Evolutionary conservation across 2,329 filamentous ascomycete species (phyloP), one percentile per base, ranked within the genome.

Genomic region (Paraphoma sp.): DNA sequence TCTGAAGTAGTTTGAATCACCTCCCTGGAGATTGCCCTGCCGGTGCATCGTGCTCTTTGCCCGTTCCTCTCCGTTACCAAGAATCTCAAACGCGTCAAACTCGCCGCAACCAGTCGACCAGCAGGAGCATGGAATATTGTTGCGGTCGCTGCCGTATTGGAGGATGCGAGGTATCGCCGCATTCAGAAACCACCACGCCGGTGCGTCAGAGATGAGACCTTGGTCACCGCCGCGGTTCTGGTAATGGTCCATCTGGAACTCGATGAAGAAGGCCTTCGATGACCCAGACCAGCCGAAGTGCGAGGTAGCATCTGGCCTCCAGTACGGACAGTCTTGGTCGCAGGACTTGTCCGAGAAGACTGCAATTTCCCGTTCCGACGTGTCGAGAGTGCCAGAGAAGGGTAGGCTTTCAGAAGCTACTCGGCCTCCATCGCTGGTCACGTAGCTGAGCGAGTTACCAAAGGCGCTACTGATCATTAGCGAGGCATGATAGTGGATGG

Each of bases 171-270:
- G 86, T 59, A 93, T 91, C 57, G 86, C 83, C 16, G 86, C 87
- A 77, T 93, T 93, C 57, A 93, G 84, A 48, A 89, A 80, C 91
- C 91, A 93, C 74, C 89, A 83, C 42, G 90, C 87, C 8, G 90
- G 89, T 83, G 90, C 90, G 76, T 93, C 86, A 42, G 73, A 80
- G 69, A 87, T 84, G 28, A 70, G 57, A 8, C 73, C 72, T 56
- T 73, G 67, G 36, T 73, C 68, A 2, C 42, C 63, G 43, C 67
- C 67, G n/a, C 54, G 48, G 45, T 76, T 77, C 42, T 71, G 61
- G 46, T 73, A 67, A 55, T 76, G 72, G 54, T 79, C 76, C 90
- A 93, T 93, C 53, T 81, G 80, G 75, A 93, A 90, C 66, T 91
- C 84, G 65, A 90, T 83, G 60, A 93, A 81, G 79, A 93, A 92